These are phyloP conservation scores for Kregervanrija fluxuum DNA, from an alignment of 805 yeast genomes.

Conservation along the genomic window DNA sequence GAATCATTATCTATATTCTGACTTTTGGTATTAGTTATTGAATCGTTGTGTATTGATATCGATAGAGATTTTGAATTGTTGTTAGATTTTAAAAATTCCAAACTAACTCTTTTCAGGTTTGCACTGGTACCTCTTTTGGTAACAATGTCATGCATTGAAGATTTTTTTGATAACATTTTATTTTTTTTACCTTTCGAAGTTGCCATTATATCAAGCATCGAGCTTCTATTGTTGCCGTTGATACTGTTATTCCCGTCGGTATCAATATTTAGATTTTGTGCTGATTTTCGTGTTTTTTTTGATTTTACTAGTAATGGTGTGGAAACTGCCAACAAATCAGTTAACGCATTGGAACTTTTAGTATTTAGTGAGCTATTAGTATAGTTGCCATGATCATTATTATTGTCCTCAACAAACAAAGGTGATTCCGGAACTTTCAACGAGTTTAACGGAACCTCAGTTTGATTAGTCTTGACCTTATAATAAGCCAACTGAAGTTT, in stretches of 20 bases:
- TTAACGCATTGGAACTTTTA: slow-evolving; percentile 20
- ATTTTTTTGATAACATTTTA: slow-evolving; percentile 1
- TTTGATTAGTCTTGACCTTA: slow-evolving; percentile 44
- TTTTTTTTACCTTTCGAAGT: neutral
- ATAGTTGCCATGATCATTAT: neutral
- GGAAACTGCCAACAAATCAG: slow-evolving; percentile 31
- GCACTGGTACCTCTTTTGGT: slow-evolving; percentile 22
- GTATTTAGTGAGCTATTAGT: neutral
- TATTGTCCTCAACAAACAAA: neutral
- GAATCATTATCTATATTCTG: slow-evolving; percentile 4
- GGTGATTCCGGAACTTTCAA: slow-evolving; percentile 19
- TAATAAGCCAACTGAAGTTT: slow-evolving; percentile 46
- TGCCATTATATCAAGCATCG: too few species aligned
- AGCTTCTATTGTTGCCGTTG: too few species aligned
- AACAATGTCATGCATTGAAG: slow-evolving; percentile 21
- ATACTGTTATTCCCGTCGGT: too few species aligned
- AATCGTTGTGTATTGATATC: too few species aligned
- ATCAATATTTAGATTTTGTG: neutral
- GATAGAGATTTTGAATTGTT: neutral
- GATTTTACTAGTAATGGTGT: slow-evolving; percentile 16
- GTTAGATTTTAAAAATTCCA: neutral
- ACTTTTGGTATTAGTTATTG: neutral
- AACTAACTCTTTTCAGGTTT: slow-evolving; percentile 21
- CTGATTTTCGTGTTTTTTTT: neutral
- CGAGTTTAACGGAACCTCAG: slow-evolving; percentile 25